phyloP scores from a whole-genome alignment of 2,329 filamentous ascomycete species.

The Hortaea sp. region DNA sequence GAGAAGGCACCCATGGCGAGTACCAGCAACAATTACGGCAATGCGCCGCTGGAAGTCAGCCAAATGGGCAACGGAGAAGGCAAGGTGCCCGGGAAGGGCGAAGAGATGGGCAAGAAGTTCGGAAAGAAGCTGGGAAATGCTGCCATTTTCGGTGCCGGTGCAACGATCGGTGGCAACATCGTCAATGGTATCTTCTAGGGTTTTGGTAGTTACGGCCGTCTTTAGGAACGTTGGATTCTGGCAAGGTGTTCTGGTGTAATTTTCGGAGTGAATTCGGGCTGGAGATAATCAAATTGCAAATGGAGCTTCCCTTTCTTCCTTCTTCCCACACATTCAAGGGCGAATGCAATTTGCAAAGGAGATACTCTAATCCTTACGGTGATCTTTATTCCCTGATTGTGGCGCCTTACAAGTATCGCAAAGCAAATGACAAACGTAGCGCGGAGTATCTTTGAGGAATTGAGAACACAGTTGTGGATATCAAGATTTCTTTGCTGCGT shows the following conservation, averaged over 20 bases:
- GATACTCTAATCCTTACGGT: too few species aligned
- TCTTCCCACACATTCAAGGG: too few species aligned
- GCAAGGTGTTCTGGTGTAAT: background rate
- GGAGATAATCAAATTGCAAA: too few species aligned
- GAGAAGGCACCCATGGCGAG: conserved; percentile 47
- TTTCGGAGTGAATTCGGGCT: background rate
- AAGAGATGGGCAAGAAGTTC: conserved; percentile 78
- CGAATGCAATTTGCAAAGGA: too few species aligned
- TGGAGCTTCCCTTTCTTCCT: too few species aligned
- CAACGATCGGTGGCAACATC: conserved; percentile 79
- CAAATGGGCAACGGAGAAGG: conserved; percentile 38
- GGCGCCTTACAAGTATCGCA: too few species aligned
- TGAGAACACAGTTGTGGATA: too few species aligned
- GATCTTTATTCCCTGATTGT: too few species aligned
- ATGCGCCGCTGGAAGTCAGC: conserved; percentile 68
- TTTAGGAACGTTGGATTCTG: background rate
- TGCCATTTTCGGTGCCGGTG: conserved; percentile 86
- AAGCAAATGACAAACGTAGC: too few species aligned
- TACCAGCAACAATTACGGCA: conserved; percentile 43
- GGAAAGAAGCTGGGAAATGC: conserved; percentile 85
- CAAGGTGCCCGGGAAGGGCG: conserved; percentile 53
- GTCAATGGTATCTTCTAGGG: conserved; percentile 79
- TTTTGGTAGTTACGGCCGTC: background rate
- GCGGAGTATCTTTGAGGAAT: too few species aligned
- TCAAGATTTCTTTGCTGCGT: too few species aligned